Evolutionary conservation across 176 grass and related monocot species (phyloP).

Genomic region (Paspalum notatum): DNA sequence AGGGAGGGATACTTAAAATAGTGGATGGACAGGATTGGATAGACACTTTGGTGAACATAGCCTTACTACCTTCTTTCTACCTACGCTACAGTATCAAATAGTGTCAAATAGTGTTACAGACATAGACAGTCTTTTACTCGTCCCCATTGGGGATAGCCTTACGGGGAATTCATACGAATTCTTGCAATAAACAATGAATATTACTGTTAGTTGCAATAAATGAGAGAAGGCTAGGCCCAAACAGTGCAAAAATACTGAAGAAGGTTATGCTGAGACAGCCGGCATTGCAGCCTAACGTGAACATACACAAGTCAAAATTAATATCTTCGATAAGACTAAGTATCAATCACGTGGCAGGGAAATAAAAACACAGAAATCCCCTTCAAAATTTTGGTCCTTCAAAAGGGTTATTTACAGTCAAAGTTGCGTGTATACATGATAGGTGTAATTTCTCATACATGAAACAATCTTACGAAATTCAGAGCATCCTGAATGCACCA

Average conservation of each 20-base stretch:
- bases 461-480: not conserved
- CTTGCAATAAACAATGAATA: not conserved
- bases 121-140: too few relatives aligned
- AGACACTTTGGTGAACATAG: too few relatives aligned
- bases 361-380: not conserved
- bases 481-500: not conserved
- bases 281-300: not conserved
- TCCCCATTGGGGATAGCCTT: too few relatives aligned
- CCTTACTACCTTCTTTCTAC: too few relatives aligned
- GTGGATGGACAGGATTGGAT: too few relatives aligned
- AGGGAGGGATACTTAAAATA: too few relatives aligned
- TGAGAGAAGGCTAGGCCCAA: not conserved
- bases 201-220: not conserved
- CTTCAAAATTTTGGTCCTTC: not conserved
- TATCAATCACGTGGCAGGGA: not conserved
- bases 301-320: not conserved
- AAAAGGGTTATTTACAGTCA: slow-evolving; percentile 42
- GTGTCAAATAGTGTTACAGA: too few relatives aligned
- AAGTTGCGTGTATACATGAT: not conserved
- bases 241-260: not conserved
- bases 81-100: too few relatives aligned
- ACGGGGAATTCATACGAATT: slow-evolving; percentile 6
- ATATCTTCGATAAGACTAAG: not conserved
- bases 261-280: not conserved
- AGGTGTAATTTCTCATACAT: slow-evolving; percentile 21